Base-by-base conservation (phyloP, 2,329 filamentous ascomycete genomes). In the Pestalotiopsis sp. region DNA sequence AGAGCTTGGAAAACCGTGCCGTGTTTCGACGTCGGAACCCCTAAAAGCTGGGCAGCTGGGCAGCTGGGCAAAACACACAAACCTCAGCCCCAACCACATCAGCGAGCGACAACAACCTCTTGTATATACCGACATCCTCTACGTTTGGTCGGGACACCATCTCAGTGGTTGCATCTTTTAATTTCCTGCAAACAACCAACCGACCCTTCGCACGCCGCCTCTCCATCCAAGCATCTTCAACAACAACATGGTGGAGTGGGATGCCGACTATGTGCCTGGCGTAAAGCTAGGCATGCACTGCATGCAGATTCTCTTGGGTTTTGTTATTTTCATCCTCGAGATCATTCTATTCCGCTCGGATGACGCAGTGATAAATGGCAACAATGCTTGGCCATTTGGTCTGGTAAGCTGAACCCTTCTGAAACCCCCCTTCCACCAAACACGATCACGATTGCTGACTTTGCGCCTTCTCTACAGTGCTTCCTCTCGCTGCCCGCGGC, bases 401-500 rank as follows among this genome's bases (percentile, higher is more conserved):
- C 83, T 90, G 79, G 89, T 91, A 83, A 70, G 88, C 80, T 11
- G 36, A 62, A 45, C 65, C 25, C 13, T 20, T 20, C 36, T 41
- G 41, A 20, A 39, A 17, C 65, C 9, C 38, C 58, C 27, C 57
- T n/a, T 39, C 38, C 17, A 9, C 17, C 27, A 41, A 31, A 23
- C 38, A 38, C 36, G 49, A 20, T 25, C 41, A n/a, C 61, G 7
- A 31, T 64, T 69, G 62, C 71, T 70, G 45, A 69, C 65, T 56
- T 65, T 58, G 20, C 52, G 63, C 61, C 27, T 62, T 66, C 36
- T 56, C 36, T 62, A 66, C 69, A 92, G 90, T 91, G 88, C 79
- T 91, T 92, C 80, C 79, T 92, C 39, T 86, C 86, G 17, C 82
- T 91, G 61, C 89, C 89, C 0, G 88, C 88, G 59, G 89, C 89